Base-by-base conservation (phyloP, 2,329 filamentous ascomycete genomes). In the Hirsutella minnesotensis region DNA sequence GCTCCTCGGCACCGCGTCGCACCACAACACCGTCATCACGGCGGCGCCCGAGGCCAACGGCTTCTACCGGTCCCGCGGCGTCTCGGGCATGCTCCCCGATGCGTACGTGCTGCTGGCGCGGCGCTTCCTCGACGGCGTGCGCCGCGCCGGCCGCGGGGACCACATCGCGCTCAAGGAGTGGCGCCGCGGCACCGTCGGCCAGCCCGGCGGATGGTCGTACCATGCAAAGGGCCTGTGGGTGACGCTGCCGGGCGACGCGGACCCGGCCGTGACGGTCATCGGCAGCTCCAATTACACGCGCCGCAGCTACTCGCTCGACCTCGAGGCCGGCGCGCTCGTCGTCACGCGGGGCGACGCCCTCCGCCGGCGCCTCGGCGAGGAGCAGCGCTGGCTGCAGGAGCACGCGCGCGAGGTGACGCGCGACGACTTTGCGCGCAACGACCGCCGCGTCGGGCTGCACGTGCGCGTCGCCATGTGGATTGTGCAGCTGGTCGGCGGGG, bases 141-240 rank as follows among this genome's bases (percentile, higher is more conserved):
- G 72, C 41, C 55, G 63, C 9, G 54, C 60, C 33, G 66, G 67
- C 35, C 67, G 66, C 4, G 69, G 69, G 10, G 65, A 72, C 2
- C 70, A 73, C 9, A 83, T 95, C 22, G 64, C 75, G 3, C 69
- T 98, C 4, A 85, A 86, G 48, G 92, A 98, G 64, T 98, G 92
- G 92, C 77, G 82, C 7, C 73, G 73, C 38, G 92, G 92, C 9
- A 85, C 79, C 0, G 84, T 94, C 3, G 84, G 84, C 16, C 75
- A 87, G 53, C 79, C 84, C 0, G 86, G 71, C 1, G 90, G 87
- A 1, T 98, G 94, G 92, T 95, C 90, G 0, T 98, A 98, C 62
- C 92, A 98, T 55, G 92, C 92, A 39, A 98, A 98, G 63, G 92
- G 92, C 0, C 70, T 96, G 2, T 96, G 90, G 90, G 72, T 95